A percentile compares a stretch with the other conserved stretches of the same genome.
Conservation (phyloP, 2,329 filamentous ascomycete genomes). For the Trichoderma pleuroti region DNA sequence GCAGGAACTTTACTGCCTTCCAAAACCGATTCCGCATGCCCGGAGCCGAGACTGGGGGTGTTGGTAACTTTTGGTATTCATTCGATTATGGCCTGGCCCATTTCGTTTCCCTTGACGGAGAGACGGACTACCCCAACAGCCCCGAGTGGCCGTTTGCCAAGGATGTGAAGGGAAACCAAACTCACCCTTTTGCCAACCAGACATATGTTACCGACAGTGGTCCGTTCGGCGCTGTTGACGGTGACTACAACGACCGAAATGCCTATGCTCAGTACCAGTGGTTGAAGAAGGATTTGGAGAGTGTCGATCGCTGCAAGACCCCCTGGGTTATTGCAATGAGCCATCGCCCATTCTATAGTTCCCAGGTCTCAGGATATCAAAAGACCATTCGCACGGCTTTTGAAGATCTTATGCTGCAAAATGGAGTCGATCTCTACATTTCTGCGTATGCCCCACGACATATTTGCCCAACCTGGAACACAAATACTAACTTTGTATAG, state of each 20-base stretch:
- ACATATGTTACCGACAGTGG: constrained; percentile 12
- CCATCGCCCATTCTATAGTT: constrained; percentile 12
- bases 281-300: constrained; percentile 3
- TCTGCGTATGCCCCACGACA: not conserved
- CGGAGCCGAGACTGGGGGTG: constrained; percentile 1
- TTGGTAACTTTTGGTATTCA: constrained; percentile 12
- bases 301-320: constrained; percentile 6
- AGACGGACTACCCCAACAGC: constrained; percentile 3
- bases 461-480: not conserved
- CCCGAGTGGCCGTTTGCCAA: constrained; percentile 10
- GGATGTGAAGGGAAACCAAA: not conserved
- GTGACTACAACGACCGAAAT: not conserved
- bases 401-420: not conserved
- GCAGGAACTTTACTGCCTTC: constrained; percentile 4
- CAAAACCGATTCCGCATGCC: constrained; percentile 12
- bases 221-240: not conserved
- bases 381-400: not conserved
- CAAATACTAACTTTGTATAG: not conserved
- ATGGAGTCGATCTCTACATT: constrained; percentile 6
- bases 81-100: constrained; percentile 8
- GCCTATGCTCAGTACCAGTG: constrained; percentile 6
- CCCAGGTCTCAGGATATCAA: constrained; percentile 3
- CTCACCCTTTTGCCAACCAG: constrained; percentile 4
- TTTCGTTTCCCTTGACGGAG: not conserved
- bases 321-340: constrained; percentile 12